Conservation (phyloP, 768 basidiomycete species). For the Russula brevipes region DNA sequence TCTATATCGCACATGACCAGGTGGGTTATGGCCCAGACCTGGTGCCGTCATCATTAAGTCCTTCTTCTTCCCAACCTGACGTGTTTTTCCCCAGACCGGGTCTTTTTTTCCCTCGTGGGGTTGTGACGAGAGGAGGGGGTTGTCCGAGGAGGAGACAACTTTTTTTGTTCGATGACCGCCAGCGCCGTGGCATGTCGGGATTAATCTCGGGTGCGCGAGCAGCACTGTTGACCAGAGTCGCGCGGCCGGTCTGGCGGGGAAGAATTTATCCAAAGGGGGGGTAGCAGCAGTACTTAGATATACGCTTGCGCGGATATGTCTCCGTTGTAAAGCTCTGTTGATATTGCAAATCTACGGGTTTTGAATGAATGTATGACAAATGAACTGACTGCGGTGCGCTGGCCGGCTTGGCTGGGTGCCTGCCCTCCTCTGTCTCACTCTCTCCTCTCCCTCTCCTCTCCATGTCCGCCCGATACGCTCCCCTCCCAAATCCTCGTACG, state of each 20-base stretch:
- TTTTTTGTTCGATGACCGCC: slow-evolving; percentile 16
- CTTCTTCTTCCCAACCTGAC: slow-evolving; percentile 4
- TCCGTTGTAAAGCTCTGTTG: not conserved
- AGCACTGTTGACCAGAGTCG: not conserved
- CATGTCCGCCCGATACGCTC: slow-evolving; percentile 61
- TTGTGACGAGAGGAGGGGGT: not conserved
- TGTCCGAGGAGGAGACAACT: slow-evolving; percentile 1
- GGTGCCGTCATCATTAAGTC: not conserved
- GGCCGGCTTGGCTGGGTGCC: no score
- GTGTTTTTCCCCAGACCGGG: slow-evolving; percentile 1
- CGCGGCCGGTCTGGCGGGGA: slow-evolving; percentile 11
- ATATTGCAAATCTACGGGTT: no score
- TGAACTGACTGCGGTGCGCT: not conserved
- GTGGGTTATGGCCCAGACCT: slow-evolving; percentile 6
- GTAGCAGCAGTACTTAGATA: slow-evolving; percentile 2
- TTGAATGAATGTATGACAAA: not conserved
- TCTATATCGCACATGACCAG: slow-evolving; percentile 23
- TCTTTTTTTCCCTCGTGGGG: not conserved
- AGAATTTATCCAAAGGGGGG: not conserved
- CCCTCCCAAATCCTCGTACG: slow-evolving; percentile 54
- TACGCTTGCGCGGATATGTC: not conserved
- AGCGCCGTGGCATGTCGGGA: not conserved
- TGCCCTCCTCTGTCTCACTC: no score
- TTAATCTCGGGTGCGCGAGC: not conserved
- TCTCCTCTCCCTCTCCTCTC: not conserved